Base-by-base conservation (phyloP, 2,329 filamentous ascomycete genomes). In the Tetracladium maxilliforme region DNA sequence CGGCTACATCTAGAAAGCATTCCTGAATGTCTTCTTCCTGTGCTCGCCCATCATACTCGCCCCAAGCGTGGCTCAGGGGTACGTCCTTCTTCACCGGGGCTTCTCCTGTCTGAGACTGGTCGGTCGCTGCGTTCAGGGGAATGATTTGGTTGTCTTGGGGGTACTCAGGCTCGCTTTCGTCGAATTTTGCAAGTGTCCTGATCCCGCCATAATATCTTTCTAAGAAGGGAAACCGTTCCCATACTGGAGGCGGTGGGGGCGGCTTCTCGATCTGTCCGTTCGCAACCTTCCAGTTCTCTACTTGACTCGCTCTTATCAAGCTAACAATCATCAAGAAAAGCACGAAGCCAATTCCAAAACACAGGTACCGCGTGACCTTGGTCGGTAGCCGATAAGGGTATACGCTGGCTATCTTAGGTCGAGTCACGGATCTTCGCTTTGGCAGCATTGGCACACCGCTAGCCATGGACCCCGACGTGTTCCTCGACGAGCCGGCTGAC, bases 151-250 rank as follows among this genome's bases (percentile, higher is more conserved):
- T n/a, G n/a, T n/a, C n/a, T n/a, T 63, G 61, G 2, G 90, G 87
- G 43, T 92, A 95, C 43, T 95, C 81, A 0, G 86, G 76, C 7
- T 63, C 56, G 36, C 86, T 87, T 23, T 80, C 58, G 10, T 61
- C 48, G 14, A 71, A 54, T 0, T 70, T 51, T 0, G 80, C 68
- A 32, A 98, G 44, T 1, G 67, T 77, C 34, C 75, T 64, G 30
- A 98, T 64, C 1, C 90, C 90, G 10, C 84, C 87, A 46, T 94
- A 90, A 46, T 94, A 98, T 33, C 86, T 67, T 31, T 75, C 76
- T 32, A 98, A 50, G 41, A 93, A 92, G 0, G 73, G 70, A 44
- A 92, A 95, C 7, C 65, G 68, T 45, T 92, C 81, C 84, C 86
- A 95, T n/a, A 67, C 51, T 1, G 73, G 70, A 9, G 81, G 79